phyloP scores from a whole-genome alignment of 139 green algal species.

The Pycnococcus provasolii region DNA sequence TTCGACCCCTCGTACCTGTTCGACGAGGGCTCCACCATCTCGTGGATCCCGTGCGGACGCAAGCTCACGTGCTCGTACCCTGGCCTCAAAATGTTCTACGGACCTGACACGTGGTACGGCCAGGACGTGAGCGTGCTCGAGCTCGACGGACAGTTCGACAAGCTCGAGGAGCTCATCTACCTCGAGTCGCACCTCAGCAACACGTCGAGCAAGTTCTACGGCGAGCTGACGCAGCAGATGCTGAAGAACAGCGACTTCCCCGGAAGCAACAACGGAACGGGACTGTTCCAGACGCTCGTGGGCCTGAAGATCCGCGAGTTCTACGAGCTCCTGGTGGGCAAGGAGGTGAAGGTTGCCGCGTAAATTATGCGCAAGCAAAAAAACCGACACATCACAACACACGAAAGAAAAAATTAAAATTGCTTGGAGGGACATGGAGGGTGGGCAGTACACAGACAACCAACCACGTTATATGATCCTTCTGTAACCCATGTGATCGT shows the following conservation, averaged over 20 bases:
- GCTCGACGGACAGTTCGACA: constrained; percentile 98
- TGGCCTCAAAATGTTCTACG: constrained; percentile 67
- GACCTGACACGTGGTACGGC: constrained; percentile 78
- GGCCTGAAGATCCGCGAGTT: constrained; percentile 95
- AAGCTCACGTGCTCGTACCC: constrained; percentile 99
- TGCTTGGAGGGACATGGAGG: too few species aligned
- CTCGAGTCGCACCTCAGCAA: constrained; percentile 96
- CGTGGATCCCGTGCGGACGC: constrained; percentile 97
- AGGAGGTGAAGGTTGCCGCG: constrained; percentile 37
- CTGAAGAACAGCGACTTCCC: constrained; percentile 94
- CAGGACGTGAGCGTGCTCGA: constrained; percentile 83
- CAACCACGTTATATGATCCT: too few species aligned
- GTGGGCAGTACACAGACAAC: too few species aligned
- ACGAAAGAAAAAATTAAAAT: too few species aligned
- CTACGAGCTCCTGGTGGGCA: constrained; percentile 85
- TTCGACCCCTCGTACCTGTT: constrained; percentile 93
- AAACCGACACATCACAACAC: too few species aligned
- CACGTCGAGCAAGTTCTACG: constrained; percentile 94
- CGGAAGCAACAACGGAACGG: constrained; percentile 97
- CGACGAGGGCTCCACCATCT: constrained; percentile 97
- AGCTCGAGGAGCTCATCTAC: constrained; percentile 99
- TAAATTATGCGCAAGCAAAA: constrained; percentile 15
- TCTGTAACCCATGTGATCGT: too few species aligned
- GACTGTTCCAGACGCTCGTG: constrained; percentile 94
- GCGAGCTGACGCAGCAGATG: constrained; percentile 99